phyloP scores from a whole-genome alignment of 2,329 filamentous ascomycete species.

The Hypoxylon sp. region DNA sequence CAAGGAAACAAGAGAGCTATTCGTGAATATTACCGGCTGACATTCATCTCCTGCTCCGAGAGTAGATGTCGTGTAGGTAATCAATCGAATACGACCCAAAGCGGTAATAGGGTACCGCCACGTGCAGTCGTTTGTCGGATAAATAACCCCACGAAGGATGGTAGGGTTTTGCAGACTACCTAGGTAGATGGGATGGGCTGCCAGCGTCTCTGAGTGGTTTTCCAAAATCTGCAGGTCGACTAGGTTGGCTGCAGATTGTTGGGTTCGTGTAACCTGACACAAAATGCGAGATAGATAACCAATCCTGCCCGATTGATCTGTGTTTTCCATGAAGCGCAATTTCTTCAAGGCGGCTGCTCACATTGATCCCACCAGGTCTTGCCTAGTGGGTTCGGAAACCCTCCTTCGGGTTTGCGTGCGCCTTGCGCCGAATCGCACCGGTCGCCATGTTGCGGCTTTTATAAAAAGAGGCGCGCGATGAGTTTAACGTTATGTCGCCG shows the following conservation, averaged over 20 bases:
- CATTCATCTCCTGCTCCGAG: constrained; percentile 10
- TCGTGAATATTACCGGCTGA: constrained; percentile 16
- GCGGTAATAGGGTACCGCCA: constrained; percentile 36
- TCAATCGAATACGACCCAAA: constrained; percentile 36
- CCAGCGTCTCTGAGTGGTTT: constrained; percentile 33
- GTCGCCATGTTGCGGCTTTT: constrained; percentile 6
- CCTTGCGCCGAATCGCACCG: neutral
- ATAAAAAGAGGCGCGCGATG: neutral
- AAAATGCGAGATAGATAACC: constrained; percentile 36
- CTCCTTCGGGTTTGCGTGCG: neutral
- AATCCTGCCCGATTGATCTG: constrained; percentile 19
- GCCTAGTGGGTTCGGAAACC: neutral
- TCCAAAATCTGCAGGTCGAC: constrained; percentile 42
- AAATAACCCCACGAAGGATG: constrained; percentile 44
- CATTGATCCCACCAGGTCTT: constrained; percentile 1
- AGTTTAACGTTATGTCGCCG: neutral
- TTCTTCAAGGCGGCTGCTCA: neutral
- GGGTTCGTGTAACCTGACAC: constrained; percentile 39
- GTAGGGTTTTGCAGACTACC: constrained; percentile 34
- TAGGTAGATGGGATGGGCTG: constrained; percentile 17
- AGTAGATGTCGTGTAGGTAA: constrained; percentile 14
- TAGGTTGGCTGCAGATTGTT: constrained; percentile 37
- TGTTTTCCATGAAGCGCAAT: constrained; percentile 4
- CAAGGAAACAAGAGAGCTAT: constrained; percentile 3
- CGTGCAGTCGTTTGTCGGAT: constrained; percentile 41